Base-by-base conservation (phyloP, 2,329 filamentous ascomycete species). In the Penicillium digitatum region DNA sequence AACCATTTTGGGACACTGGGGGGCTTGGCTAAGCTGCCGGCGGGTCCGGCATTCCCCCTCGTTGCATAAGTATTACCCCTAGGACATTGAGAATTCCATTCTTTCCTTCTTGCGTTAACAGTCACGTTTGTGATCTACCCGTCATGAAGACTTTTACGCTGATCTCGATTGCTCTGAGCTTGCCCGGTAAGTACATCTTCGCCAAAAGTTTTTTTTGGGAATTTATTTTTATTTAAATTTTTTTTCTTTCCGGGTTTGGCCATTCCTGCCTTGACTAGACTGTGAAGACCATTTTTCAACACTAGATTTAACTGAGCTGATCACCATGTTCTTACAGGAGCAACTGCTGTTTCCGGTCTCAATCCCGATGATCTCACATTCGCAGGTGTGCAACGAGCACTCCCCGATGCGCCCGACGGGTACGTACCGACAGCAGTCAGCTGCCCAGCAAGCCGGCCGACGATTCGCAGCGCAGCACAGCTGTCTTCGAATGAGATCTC, bases 361-460 rank as follows among this genome's bases (percentile, higher is more conserved):
- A 54, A 58, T 40, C 10, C 48, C 5, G 39, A 58, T 22, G 49
- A 58, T 24, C 27, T 58, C 16, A 44, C 58, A 11, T 39, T 55
- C 3, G 59, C 57, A 6, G n/a, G 58, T 14, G 48, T 58, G 29
- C 54, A 55, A 56, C 75, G 81, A 48, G 79, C 79, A 4, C 66
- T 81, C 0, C 80, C 82, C 1, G 78, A 84, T 64, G 80, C 82
- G 43, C 79, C 86, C 7, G 79, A 88, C 67, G 84, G 85, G 60
- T 96, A 96, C 71, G 83, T 84, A 2, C 92, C 92, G 0, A 76
- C 80, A 27, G 69, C 73, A 2, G 87, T 89, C 38, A 73, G 81
- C 60, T 96, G 92, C 66, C 90, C 91, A 3, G 75, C 78, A 9
- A 78, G 76, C 22, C 81, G 83, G 46, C 92, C 92, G 0, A 79